Evolutionary conservation across 495 filamentous ascomycete species (phyloP).

Genomic region (Aspergillus egyptiacus): DNA sequence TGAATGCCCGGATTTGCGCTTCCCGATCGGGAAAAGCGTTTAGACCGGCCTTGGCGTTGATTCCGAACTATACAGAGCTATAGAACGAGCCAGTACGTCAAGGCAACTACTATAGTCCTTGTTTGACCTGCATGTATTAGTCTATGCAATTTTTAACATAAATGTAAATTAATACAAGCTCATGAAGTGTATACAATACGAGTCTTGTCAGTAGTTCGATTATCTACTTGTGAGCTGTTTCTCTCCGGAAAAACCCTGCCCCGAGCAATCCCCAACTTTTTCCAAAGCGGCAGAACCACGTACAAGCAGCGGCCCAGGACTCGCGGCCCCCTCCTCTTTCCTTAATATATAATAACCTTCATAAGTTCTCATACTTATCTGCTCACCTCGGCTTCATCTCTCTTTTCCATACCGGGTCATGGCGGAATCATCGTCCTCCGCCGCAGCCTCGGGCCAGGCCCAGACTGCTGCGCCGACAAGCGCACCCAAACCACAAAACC

Average conservation of each 20-base stretch:
- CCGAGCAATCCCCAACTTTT: slow-evolving; percentile 17
- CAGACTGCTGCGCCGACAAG: slow-evolving; percentile 29
- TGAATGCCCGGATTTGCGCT: slow-evolving; percentile 14
- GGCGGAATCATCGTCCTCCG: slow-evolving; percentile 34
- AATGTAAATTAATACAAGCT: no score
- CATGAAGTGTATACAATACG: no score
- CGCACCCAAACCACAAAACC: slow-evolving; percentile 53
- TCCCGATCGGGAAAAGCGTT: slow-evolving; percentile 20
- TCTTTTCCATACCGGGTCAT: slow-evolving; percentile 16
- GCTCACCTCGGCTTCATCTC: not conserved
- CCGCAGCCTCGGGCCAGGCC: slow-evolving; percentile 24
- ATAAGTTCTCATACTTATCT: not conserved
- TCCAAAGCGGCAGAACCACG: not conserved
- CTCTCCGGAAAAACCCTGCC: slow-evolving; percentile 10
- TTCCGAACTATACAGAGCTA: not conserved
- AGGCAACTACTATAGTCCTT: no score
- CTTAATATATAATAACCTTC: not conserved
- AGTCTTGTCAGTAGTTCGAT: no score
- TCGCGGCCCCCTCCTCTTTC: not conserved
- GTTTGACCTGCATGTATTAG: no score
- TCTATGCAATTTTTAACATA: no score
- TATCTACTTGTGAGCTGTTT: no score
- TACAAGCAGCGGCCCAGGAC: not conserved
- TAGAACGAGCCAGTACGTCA: no score
- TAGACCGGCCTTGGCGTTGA: slow-evolving; percentile 12